Evolutionary conservation across 108 stramenopile species (phyloP).

Genomic region (Conticribra guillardii): DNA sequence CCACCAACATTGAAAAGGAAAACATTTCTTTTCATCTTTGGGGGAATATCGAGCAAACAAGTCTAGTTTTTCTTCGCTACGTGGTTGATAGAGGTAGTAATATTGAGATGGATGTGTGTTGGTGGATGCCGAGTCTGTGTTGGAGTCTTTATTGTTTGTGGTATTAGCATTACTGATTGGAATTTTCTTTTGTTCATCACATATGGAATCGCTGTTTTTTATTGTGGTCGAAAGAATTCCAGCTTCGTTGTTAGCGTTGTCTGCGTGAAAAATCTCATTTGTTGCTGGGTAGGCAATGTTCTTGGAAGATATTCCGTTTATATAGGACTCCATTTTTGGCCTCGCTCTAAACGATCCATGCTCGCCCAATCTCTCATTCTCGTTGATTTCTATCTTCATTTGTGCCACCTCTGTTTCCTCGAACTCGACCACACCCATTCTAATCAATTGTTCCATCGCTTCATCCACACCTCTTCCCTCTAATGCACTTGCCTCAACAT

Average conservation of each 20-base stretch:
- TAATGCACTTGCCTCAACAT: conserved; percentile 73
- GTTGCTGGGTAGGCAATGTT: too few relatives aligned
- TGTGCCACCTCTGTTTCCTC: conserved; percentile 18
- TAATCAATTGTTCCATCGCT: conserved; percentile 59
- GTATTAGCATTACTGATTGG: neutral
- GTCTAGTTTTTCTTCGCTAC: conserved; percentile 30
- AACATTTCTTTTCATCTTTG: conserved; percentile 32
- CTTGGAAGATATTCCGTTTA: too few relatives aligned
- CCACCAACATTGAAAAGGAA: conserved; percentile 9
- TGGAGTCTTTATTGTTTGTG: neutral
- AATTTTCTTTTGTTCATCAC: neutral
- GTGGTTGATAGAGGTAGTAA: conserved; percentile 37
- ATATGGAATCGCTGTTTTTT: conserved; percentile 15
- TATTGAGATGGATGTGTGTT: conserved; percentile 14
- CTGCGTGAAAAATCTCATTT: too few relatives aligned
- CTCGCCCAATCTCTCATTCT: too few relatives aligned
- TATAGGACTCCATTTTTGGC: too few relatives aligned
- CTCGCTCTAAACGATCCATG: too few relatives aligned
- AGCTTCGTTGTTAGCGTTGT: too few relatives aligned
- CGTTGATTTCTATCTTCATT: neutral
- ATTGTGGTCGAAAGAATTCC: too few relatives aligned
- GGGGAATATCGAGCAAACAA: conserved; percentile 40
- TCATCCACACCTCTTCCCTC: conserved; percentile 70
- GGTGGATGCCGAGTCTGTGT: neutral
- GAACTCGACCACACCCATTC: conserved; percentile 53